Evolutionary conservation across 2,329 filamentous ascomycete species (phyloP).

Genomic region (Ophiostoma triangulosporum): DNA sequence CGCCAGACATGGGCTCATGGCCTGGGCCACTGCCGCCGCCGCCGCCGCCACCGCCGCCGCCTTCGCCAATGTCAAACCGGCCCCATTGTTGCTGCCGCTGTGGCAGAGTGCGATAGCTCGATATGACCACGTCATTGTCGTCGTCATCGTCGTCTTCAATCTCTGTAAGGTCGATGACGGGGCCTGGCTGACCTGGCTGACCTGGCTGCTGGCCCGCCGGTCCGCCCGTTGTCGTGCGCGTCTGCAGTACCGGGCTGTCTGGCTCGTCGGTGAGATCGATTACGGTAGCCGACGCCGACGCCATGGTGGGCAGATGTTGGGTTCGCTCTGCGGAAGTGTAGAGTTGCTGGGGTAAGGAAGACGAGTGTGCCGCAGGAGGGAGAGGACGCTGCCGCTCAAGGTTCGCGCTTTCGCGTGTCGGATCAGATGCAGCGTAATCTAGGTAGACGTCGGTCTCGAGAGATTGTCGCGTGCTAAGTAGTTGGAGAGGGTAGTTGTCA

Average conservation of each 20-base stretch:
- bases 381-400: no score
- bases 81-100: not conserved
- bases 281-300: conserved; percentile 14
- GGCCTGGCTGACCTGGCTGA: not conserved
- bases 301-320: not conserved
- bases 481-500: no score
- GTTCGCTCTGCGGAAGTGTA: not conserved
- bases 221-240: not conserved
- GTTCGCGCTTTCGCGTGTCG: no score
- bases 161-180: conserved; percentile 5
- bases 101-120: not conserved
- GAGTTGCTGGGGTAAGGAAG: not conserved
- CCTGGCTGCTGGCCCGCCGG: not conserved
- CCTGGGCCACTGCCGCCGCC: not conserved
- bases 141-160: not conserved
- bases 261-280: conserved; percentile 39
- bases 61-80: no score
- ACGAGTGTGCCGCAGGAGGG: not conserved
- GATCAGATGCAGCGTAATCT: no score
- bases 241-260: conserved; percentile 26
- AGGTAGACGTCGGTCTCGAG: no score
- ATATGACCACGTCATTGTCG: not conserved
- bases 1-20: not conserved
- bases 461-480: no score
- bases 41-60: not conserved